Conservation (phyloP, 306 rosid species). For the Prunus mume region DNA sequence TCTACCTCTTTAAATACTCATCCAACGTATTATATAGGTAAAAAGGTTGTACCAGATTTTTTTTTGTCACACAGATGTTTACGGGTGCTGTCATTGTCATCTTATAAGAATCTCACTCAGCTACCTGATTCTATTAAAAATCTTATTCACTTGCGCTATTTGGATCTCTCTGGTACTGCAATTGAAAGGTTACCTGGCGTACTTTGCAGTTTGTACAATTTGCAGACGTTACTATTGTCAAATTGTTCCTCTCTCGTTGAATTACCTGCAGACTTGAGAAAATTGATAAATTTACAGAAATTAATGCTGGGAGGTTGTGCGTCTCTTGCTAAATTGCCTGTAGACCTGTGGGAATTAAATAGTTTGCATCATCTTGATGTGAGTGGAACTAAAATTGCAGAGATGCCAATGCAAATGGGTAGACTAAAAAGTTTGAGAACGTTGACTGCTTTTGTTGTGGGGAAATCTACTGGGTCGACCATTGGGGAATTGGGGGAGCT, state of each 20-base stretch:
- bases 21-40: fast-evolving
- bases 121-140: neutral
- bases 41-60: neutral
- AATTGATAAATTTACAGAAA: too few species aligned
- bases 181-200: neutral
- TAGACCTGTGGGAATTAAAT: neutral
- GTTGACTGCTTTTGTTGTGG: neutral
- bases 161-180: neutral
- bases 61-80: fast-evolving
- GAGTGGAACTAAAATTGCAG: neutral
- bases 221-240: conserved; percentile 8
- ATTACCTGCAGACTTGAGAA: neutral
- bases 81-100: neutral
- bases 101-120: too few species aligned
- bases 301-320: neutral
- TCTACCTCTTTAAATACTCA: neutral
- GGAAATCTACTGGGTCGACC: neutral
- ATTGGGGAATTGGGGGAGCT: neutral
- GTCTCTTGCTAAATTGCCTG: conserved; percentile 4
- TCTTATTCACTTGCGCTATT: neutral
- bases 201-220: neutral
- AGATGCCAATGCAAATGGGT: neutral
- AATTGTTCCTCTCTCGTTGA: too few species aligned
- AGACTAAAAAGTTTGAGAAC: neutral
- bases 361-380: neutral